These are phyloP conservation scores for Nothophaeocryptopus gaeumannii DNA, from an alignment of 2,329 filamentous ascomycete genomes.

Conservation along the genomic window DNA sequence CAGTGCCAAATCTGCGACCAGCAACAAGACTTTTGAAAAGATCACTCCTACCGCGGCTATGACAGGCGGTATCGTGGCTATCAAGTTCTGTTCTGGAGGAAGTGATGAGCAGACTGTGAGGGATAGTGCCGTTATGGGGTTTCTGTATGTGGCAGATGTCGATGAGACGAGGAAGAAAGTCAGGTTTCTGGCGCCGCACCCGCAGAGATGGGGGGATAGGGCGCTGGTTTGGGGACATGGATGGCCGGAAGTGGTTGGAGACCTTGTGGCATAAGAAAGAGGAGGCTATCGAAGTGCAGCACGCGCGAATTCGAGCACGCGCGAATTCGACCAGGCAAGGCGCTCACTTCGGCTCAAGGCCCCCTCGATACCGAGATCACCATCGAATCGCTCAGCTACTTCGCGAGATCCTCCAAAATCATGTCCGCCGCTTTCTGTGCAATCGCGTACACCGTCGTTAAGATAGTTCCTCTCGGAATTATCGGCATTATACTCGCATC, in stretches of 20 bases:
- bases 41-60: constrained; percentile 65
- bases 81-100: constrained; percentile 67
- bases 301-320: too few relatives aligned
- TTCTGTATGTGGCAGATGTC: constrained; percentile 87
- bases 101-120: constrained; percentile 71
- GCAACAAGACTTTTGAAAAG: constrained; percentile 39
- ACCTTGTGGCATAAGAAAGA: constrained; percentile 58
- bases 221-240: constrained; percentile 74
- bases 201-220: constrained; percentile 72
- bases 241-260: constrained; percentile 83
- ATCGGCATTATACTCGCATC: constrained; percentile 26
- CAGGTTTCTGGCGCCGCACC: constrained; percentile 78
- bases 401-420: constrained; percentile 10
- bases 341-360: too few relatives aligned
- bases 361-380: too few relatives aligned
- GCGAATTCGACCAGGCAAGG: too few relatives aligned
- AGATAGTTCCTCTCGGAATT: constrained; percentile 19
- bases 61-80: constrained; percentile 77
- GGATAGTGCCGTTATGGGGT: constrained; percentile 83
- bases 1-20: constrained; percentile 17
- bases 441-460: constrained; percentile 24
- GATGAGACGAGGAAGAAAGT: constrained; percentile 80
- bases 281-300: too few relatives aligned
- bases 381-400: too few relatives aligned
- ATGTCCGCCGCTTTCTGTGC: constrained; percentile 22